A percentile compares a stretch with the other conserved stretches of the same genome.
Evolutionary conservation across 768 basidiomycete genomes (phyloP).

Genomic region (Collybiopsis luxurians): DNA sequence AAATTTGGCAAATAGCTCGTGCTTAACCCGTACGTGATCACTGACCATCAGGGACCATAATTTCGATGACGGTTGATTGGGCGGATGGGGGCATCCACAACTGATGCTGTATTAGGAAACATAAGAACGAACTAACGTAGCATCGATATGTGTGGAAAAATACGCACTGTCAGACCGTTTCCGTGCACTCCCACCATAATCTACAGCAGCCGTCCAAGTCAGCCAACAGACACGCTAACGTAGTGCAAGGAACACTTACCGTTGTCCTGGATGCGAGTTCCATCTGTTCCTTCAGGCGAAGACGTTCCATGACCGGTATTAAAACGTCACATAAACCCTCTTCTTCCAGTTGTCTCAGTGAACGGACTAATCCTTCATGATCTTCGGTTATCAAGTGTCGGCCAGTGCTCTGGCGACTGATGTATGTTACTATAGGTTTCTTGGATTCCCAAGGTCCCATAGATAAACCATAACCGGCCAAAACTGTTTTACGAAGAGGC

Average conservation of each 20-base stretch:
- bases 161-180: slow-evolving; percentile 59
- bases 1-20: not conserved
- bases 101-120: slow-evolving; percentile 35
- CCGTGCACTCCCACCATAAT: slow-evolving; percentile 65
- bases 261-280: slow-evolving; percentile 58
- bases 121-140: slow-evolving; percentile 2
- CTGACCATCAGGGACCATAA: slow-evolving; percentile 57
- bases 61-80: slow-evolving; percentile 68
- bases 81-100: slow-evolving; percentile 65
- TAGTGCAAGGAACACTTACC: slow-evolving; percentile 32
- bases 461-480: slow-evolving; percentile 29
- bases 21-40: not conserved
- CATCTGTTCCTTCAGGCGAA: slow-evolving; percentile 63
- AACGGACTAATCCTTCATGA: slow-evolving; percentile 46
- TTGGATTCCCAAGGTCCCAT: slow-evolving; percentile 6
- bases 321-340: slow-evolving; percentile 53
- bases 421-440: slow-evolving; percentile 47
- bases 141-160: not conserved
- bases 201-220: slow-evolving; percentile 24
- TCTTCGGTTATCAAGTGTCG: slow-evolving; percentile 39
- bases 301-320: slow-evolving; percentile 30
- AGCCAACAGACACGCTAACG: slow-evolving; percentile 2
- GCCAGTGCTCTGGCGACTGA: slow-evolving; percentile 52
- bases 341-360: slow-evolving; percentile 45
- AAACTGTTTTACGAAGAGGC: slow-evolving; percentile 27